Evolutionary conservation across 176 grass and related monocot genomes (phyloP), one percentile per base, ranked within the genome.

Genomic region (Triticum timopheevii): DNA sequence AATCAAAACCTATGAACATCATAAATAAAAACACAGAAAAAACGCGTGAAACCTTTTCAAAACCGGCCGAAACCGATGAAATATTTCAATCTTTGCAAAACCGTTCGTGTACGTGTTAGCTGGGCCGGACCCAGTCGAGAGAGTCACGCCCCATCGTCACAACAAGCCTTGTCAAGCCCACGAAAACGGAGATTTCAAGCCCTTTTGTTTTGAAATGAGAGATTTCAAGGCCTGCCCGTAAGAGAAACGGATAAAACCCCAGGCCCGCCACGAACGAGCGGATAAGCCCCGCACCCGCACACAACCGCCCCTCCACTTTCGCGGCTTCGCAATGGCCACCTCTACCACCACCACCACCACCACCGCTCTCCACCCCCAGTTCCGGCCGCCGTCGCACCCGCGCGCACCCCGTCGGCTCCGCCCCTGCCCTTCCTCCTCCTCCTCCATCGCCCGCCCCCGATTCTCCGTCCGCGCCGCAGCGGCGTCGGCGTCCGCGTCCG

Each of bases 301-400:
- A 84, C 69, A 65, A 56, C 27, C 34, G 17, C 30, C 81, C 38
- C 40, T 42, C 77, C 71, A 56, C 8, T 58, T 67, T 13, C 88
- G 64, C 84, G 72, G 73, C 73, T 77, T 71, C 83, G 88, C 80
- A 76, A 93, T 95, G 93, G 73, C 87, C 79, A 35, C 74, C 80
- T 71, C 69, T 38, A 65, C 70, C 42, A 44, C 42, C 64, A 71
- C 70, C 40, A 42, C 40, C 63, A 71, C 73, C 61, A 23, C 79
- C 64, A 22, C 81, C 73, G 63, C 84, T 68, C 85, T 93, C 81
- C 83, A 76, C 73, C 47, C 84, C 34, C 89, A 90, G 19, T 65
- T 84, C 77, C 77, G 80, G 67, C 64, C 91, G 59, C 79, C 77
- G 67, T 59, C 91, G 65, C 75, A 68, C 42, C 24, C 54, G 24